These are phyloP conservation scores for Kuraishia piskuri DNA, from an alignment of 805 yeast genomes.

Conservation along the genomic window DNA sequence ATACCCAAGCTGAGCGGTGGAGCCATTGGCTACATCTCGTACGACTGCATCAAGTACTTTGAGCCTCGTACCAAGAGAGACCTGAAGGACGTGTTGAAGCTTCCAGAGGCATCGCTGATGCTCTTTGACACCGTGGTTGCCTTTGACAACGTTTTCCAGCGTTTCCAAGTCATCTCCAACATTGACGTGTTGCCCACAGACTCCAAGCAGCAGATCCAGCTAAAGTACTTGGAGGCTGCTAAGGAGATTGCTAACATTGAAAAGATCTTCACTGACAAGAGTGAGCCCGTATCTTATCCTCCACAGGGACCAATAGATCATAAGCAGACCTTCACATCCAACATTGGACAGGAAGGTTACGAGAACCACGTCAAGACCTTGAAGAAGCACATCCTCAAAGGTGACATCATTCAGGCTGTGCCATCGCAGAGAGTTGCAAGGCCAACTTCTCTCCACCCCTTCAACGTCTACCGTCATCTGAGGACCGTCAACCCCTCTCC, in stretches of 20 bases:
- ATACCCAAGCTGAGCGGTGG: slow-evolving; percentile 87
- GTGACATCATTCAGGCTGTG: slow-evolving; percentile 96
- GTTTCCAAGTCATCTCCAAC: slow-evolving; percentile 86
- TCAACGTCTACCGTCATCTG: slow-evolving; percentile 89
- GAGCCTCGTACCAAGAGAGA: slow-evolving; percentile 82
- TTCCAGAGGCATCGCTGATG: slow-evolving; percentile 93
- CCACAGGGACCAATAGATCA: slow-evolving; percentile 64
- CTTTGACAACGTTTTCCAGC: slow-evolving; percentile 88
- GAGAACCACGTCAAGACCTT: slow-evolving; percentile 69
- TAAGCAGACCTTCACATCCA: slow-evolving; percentile 69
- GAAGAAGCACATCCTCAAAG: slow-evolving; percentile 76
- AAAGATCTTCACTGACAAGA: slow-evolving; percentile 33
- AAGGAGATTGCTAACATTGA: slow-evolving; percentile 51
- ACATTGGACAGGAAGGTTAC: slow-evolving; percentile 91
- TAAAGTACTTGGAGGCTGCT: slow-evolving; percentile 46
- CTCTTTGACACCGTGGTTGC: slow-evolving; percentile 84
- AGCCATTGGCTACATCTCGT: slow-evolving; percentile 91
- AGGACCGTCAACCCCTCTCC: slow-evolving; percentile 98
- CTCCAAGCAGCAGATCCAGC: slow-evolving; percentile 22
- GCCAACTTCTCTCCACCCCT: slow-evolving; percentile 92
- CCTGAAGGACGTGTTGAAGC: slow-evolving; percentile 67
- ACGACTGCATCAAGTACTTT: slow-evolving; percentile 93
- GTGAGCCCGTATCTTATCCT: slow-evolving; percentile 48
- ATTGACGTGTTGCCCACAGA: slow-evolving; percentile 36
- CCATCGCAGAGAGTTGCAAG: slow-evolving; percentile 96